These are phyloP conservation scores for Kalaharituber pfeilii DNA, from an alignment of 2,329 filamentous ascomycete species.

Conservation along the genomic window DNA sequence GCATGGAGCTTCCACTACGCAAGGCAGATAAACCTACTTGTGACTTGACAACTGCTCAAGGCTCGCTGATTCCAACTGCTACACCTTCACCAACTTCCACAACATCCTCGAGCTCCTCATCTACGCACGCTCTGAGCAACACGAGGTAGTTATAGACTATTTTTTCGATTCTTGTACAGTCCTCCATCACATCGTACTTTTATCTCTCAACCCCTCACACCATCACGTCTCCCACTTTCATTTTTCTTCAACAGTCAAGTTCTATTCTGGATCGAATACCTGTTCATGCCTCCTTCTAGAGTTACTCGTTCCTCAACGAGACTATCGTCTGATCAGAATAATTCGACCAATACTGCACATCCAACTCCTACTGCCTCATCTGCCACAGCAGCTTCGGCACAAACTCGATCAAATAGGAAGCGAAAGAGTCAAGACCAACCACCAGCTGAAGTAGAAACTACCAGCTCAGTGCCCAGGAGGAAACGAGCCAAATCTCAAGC, in stretches of 20 bases:
- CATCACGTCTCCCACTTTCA: conserved; percentile 10
- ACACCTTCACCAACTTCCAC: conserved; percentile 6
- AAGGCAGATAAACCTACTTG: neutral
- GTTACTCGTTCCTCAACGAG: conserved; percentile 88
- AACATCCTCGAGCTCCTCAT: conserved; percentile 2
- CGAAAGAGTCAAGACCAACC: conserved; percentile 47
- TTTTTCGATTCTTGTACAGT: conserved; percentile 6
- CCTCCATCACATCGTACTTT: neutral
- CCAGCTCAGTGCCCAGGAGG: conserved; percentile 45
- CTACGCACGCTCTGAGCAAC: conserved; percentile 5
- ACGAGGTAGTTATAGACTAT: conserved; percentile 11
- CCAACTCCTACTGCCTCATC: conserved; percentile 24
- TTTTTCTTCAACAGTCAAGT: conserved; percentile 12
- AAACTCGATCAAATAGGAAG: conserved; percentile 44
- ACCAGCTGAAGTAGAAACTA: conserved; percentile 25
- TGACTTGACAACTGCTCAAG: conserved; percentile 1
- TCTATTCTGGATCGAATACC: conserved; percentile 24
- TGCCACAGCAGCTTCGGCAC: conserved; percentile 30
- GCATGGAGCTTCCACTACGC: conserved; percentile 12
- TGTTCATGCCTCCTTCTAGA: conserved; percentile 82
- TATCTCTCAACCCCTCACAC: conserved; percentile 6
- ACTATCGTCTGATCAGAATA: conserved; percentile 52
- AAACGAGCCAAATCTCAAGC: conserved; percentile 47
- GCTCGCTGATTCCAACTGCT: neutral
- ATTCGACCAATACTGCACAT: conserved; percentile 28